Conservation (phyloP, 345 rosid genomes). For the Durio zibethinus region DNA sequence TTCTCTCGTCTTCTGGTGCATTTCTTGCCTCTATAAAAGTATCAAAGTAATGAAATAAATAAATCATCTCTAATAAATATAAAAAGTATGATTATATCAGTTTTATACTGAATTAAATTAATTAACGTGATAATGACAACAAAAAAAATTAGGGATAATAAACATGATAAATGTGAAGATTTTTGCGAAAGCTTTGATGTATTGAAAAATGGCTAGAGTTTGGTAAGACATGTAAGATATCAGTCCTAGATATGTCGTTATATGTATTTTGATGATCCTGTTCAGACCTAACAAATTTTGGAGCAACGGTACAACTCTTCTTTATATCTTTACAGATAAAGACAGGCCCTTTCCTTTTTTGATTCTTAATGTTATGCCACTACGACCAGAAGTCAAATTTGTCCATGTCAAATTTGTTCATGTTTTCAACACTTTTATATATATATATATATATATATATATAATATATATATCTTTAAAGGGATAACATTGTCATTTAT, state of each 20-base stretch:
- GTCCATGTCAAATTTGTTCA: neutral
- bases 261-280: neutral
- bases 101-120: neutral
- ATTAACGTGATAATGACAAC: neutral
- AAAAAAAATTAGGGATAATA: neutral
- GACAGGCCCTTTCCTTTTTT: neutral
- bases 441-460: too few species aligned
- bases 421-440: neutral
- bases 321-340: neutral
- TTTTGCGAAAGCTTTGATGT: too few species aligned
- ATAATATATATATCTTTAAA: too few species aligned
- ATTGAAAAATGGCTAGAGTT: too few species aligned
- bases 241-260: neutral
- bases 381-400: neutral
- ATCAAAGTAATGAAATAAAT: too few species aligned
- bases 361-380: neutral
- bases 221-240: too few species aligned
- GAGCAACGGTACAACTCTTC: neutral
- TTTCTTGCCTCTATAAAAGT: neutral
- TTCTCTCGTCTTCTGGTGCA: neutral
- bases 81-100: neutral
- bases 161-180: neutral
- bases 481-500: too few species aligned
- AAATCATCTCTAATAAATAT: too few species aligned
- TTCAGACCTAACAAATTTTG: conserved; percentile 9